phyloP scores from a whole-genome alignment of 805 yeast species.

The Candida multigemmis region DNA sequence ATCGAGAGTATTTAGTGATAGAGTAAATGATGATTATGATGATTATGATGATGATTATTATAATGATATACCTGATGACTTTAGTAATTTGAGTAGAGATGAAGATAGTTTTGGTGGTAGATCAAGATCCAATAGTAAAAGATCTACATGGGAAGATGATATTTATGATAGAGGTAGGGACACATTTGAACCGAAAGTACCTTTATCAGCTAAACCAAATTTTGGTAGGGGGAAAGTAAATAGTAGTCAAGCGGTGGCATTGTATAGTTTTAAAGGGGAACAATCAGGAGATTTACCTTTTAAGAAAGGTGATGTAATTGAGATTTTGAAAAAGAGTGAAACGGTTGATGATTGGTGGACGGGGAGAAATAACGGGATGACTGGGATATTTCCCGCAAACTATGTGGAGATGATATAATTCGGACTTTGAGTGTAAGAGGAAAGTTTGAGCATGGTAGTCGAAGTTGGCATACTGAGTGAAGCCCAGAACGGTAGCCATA shows the following conservation, averaged over 20 bases:
- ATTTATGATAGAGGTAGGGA: conserved; percentile 51
- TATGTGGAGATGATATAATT: conserved; percentile 81
- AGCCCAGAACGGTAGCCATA: too few relatives aligned
- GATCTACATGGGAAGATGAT: conserved; percentile 73
- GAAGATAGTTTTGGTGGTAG: conserved; percentile 12
- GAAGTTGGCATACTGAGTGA: too few relatives aligned
- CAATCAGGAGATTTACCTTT: conserved; percentile 90
- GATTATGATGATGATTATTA: conserved; percentile 55
- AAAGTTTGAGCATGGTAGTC: too few relatives aligned
- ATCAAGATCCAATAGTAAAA: conserved; percentile 3
- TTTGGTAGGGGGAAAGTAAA: conserved; percentile 28
- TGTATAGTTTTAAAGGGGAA: conserved; percentile 84
- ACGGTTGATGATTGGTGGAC: conserved; percentile 99
- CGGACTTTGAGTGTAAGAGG: too few relatives aligned
- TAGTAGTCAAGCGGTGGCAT: conserved; percentile 80
- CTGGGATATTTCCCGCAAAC: conserved; percentile 96
- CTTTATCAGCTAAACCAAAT: conserved; percentile 29
- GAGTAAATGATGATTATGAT: conserved; percentile 37
- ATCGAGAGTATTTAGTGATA: conserved; percentile 68
- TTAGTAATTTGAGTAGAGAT: conserved; percentile 26
- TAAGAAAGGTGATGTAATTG: conserved; percentile 89
- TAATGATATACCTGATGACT: conserved; percentile 64
- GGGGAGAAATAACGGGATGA: conserved; percentile 72
- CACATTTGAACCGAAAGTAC: conserved; percentile 24
- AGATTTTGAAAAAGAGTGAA: conserved; percentile 76